A percentile compares a stretch with the other conserved stretches of the same genome.
phyloP scores from a whole-genome alignment of 805 yeast genomes.

The Candida pini region DNA sequence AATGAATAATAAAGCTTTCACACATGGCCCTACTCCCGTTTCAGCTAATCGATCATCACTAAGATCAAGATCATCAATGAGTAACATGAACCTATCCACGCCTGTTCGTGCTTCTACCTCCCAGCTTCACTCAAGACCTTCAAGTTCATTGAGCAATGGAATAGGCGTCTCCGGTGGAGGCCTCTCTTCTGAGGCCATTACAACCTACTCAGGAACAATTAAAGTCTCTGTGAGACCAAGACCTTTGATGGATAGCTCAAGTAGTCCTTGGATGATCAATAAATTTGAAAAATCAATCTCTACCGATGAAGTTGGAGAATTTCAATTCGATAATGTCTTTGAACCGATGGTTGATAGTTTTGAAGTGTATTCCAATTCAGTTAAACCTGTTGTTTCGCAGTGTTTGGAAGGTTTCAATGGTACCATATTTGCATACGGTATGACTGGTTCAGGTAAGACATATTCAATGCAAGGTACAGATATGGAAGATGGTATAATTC shows the following conservation, averaged over 20 bases:
- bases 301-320: slow-evolving; percentile 56
- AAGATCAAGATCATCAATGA: slow-evolving; percentile 18
- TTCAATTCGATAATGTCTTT: slow-evolving; percentile 76
- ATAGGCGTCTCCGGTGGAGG: too few relatives aligned
- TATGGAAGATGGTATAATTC: slow-evolving; percentile 64
- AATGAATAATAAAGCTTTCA: background rate
- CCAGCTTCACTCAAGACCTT: slow-evolving; percentile 10
- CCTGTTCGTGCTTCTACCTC: slow-evolving; percentile 13
- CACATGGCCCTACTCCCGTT: background rate
- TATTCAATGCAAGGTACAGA: slow-evolving; percentile 75
- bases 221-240: slow-evolving; percentile 74
- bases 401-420: slow-evolving; percentile 75
- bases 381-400: slow-evolving; percentile 45
- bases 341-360: slow-evolving; percentile 47
- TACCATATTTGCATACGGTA: slow-evolving; percentile 89
- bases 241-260: slow-evolving; percentile 40
- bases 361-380: slow-evolving; percentile 56
- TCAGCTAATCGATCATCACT: slow-evolving; percentile 5
- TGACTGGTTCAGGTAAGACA: slow-evolving; percentile 93
- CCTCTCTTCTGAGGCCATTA: slow-evolving; percentile 1
- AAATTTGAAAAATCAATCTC: slow-evolving; percentile 33
- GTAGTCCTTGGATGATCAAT: slow-evolving; percentile 41
- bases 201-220: slow-evolving; percentile 59
- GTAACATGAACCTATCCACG: slow-evolving; percentile 13
- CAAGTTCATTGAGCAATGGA: slow-evolving; percentile 15